Evolutionary conservation across 495 filamentous ascomycete species (phyloP).

Genomic region (Podospora appendiculata): DNA sequence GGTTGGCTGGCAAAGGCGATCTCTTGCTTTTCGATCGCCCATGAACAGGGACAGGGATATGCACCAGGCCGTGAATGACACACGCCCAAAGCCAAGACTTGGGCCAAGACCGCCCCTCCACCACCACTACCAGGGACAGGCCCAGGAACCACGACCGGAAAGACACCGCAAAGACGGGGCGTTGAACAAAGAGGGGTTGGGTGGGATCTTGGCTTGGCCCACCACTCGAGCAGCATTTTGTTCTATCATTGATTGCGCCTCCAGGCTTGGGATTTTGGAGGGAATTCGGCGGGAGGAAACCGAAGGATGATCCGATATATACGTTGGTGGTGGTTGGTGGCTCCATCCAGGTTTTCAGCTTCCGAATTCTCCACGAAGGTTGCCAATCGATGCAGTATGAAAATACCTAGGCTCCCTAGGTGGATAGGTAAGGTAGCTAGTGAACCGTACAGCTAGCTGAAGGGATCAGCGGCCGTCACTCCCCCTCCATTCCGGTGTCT

Average conservation of each 20-base stretch:
- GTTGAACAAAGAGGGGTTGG: not conserved
- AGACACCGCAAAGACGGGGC: not conserved
- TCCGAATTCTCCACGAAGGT: no score
- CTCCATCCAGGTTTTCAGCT: not conserved
- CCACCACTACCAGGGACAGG: no score
- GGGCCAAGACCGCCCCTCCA: not conserved
- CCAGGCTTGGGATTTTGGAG: not conserved
- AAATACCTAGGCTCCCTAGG: no score
- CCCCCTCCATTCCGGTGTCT: no score
- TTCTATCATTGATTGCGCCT: not conserved
- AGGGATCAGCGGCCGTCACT: no score
- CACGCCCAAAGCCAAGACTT: not conserved
- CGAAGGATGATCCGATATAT: not conserved
- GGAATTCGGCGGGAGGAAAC: not conserved
- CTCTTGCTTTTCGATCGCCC: conserved; percentile 6
- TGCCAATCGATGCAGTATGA: no score
- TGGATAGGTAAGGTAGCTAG: no score
- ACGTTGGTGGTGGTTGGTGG: not conserved
- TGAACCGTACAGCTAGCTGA: no score
- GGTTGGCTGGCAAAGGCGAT: conserved; percentile 3
- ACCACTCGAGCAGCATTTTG: not conserved
- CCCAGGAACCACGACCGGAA: no score
- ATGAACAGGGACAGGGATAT: conserved; percentile 7
- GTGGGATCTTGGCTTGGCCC: not conserved
- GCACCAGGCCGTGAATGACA: not conserved